A percentile compares a stretch with the other conserved stretches of the same genome.
Evolutionary conservation across 352 stramenopile species (phyloP).

Genomic region (Saprolegnia parasitica): DNA sequence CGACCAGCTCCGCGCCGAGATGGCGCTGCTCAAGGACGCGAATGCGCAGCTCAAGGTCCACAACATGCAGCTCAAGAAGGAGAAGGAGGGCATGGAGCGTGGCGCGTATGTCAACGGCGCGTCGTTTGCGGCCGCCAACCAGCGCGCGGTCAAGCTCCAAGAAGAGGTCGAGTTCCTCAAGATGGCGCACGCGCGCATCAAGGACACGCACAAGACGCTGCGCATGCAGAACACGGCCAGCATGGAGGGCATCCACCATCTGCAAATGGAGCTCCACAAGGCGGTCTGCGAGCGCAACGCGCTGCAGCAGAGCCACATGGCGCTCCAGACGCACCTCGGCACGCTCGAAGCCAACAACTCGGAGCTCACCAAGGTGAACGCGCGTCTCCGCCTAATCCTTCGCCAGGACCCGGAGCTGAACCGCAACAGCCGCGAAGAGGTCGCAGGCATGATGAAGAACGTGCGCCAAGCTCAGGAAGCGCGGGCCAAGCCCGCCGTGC

Average conservation of each 20-base stretch:
- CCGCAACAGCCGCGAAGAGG: conserved; percentile 78
- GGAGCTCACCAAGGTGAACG: conserved; percentile 78
- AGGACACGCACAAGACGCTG: conserved; percentile 75
- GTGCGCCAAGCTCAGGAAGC: conserved; percentile 47
- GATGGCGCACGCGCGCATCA: conserved; percentile 69
- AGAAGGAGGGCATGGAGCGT: conserved; percentile 87
- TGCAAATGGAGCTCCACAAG: conserved; percentile 70
- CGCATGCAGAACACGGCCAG: conserved; percentile 73
- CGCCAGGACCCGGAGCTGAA: conserved; percentile 80
- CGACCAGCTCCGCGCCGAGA: conserved; percentile 77
- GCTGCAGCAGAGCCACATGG: conserved; percentile 49
- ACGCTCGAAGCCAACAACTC: conserved; percentile 79
- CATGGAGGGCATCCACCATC: conserved; percentile 77
- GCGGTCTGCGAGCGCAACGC: conserved; percentile 65
- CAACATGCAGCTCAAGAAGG: conserved; percentile 76
- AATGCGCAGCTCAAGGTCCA: conserved; percentile 82
- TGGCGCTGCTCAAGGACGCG: conserved; percentile 74
- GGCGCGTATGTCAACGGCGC: conserved; percentile 82
- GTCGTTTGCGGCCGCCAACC: conserved; percentile 79
- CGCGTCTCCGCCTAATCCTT: conserved; percentile 73
- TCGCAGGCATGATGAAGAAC: conserved; percentile 70
- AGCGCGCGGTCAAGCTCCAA: conserved; percentile 78
- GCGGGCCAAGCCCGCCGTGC: conserved; percentile 39
- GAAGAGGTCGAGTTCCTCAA: conserved; percentile 80
- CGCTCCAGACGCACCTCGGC: conserved; percentile 56